Percentiles rank a stretch among this genome's conserved stretches.
Conservation (phyloP, 495 filamentous ascomycete species). For the Aspergillus diversus region DNA sequence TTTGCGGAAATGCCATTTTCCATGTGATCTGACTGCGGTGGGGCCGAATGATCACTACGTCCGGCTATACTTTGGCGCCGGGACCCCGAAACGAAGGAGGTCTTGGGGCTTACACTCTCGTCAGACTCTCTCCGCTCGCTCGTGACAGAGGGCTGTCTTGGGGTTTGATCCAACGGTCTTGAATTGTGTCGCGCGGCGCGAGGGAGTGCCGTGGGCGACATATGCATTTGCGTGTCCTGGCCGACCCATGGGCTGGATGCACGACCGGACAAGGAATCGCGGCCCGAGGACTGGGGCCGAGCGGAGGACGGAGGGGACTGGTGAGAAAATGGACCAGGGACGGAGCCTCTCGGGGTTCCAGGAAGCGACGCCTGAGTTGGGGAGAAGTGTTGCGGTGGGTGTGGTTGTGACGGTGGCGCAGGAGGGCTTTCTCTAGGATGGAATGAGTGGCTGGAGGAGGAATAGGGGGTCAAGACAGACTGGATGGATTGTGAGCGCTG, state of each 20-base stretch:
- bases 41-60: slow-evolving; percentile 22
- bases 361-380: slow-evolving; percentile 48
- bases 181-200: slow-evolving; percentile 34
- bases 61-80: slow-evolving; percentile 36
- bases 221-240: slow-evolving; percentile 33
- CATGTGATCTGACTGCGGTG: slow-evolving; percentile 23
- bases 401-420: slow-evolving; percentile 39
- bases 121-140: slow-evolving; percentile 44
- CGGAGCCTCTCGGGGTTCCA: slow-evolving; percentile 53
- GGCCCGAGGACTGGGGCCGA: slow-evolving; percentile 34
- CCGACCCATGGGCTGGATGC: slow-evolving; percentile 42
- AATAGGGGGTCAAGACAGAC: slow-evolving; percentile 45
- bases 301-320: slow-evolving; percentile 42
- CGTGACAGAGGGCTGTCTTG: slow-evolving; percentile 28
- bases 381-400: slow-evolving; percentile 44
- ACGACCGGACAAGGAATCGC: slow-evolving; percentile 36
- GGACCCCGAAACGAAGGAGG: slow-evolving; percentile 32
- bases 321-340: slow-evolving; percentile 37
- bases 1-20: slow-evolving; percentile 36
- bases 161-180: slow-evolving; percentile 33
- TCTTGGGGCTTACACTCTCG: slow-evolving; percentile 51
- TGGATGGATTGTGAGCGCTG: slow-evolving; percentile 55
- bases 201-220: slow-evolving; percentile 37
- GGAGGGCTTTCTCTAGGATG: slow-evolving; percentile 48
- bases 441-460: slow-evolving; percentile 39